Evolutionary conservation across 164 flowering plant species (phyloP).

Genomic region (Tetrastigma voinierianum): DNA sequence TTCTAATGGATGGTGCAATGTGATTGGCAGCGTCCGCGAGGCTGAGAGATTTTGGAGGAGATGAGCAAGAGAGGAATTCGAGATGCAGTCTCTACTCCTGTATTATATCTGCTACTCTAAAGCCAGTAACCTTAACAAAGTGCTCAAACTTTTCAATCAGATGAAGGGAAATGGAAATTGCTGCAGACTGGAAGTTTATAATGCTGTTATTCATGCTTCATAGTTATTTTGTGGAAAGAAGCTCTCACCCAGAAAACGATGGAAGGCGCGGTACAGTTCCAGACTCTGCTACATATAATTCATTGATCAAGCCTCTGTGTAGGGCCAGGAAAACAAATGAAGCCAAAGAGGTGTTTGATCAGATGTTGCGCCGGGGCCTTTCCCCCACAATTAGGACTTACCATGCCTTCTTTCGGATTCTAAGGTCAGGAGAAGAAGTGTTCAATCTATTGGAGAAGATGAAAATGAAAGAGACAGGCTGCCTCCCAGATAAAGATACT

Average conservation of each 20-base stretch:
- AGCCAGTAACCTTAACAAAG: conserved; percentile 39
- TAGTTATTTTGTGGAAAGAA: conserved; percentile 51
- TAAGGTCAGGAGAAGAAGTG: conserved; percentile 61
- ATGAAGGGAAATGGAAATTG: conserved; percentile 62
- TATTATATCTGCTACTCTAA: conserved; percentile 75
- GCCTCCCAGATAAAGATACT: conserved; percentile 61
- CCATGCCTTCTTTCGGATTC: conserved; percentile 61
- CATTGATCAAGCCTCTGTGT: conserved; percentile 75
- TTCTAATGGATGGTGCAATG: conserved; percentile 87
- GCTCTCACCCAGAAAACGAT: conserved; percentile 59
- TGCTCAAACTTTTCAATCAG: conserved; percentile 48
- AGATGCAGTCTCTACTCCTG: conserved; percentile 74
- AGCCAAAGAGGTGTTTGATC: conserved; percentile 52
- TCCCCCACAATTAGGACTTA: conserved; percentile 63
- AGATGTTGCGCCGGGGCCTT: conserved; percentile 56
- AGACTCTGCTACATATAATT: conserved; percentile 63
- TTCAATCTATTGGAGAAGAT: conserved; percentile 65
- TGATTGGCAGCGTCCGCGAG: conserved; percentile 49
- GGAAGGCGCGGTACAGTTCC: conserved; percentile 69
- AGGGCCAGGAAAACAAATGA: conserved; percentile 48
- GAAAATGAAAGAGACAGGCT: conserved; percentile 49
- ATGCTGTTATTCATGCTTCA: conserved; percentile 72
- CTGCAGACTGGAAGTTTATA: conserved; percentile 75
- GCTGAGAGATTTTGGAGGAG: conserved; percentile 74
- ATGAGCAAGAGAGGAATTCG: conserved; percentile 58